These are phyloP conservation scores for Odontarrhena argentea DNA, from an alignment of 345 rosid genomes.

Conservation along the genomic window DNA sequence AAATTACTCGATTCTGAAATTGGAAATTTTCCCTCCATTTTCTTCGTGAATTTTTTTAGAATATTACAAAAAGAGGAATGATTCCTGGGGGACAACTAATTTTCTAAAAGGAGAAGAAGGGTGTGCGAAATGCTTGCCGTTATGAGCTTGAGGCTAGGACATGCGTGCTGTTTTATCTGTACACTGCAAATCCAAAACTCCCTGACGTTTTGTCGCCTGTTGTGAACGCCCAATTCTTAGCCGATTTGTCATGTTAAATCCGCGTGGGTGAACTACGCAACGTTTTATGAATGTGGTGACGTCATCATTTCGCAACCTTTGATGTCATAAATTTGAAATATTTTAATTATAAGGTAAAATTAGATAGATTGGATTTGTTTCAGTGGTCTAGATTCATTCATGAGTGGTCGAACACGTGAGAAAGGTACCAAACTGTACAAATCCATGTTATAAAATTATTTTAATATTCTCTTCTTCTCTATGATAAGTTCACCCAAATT, in stretches of 20 bases:
- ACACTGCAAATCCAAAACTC: not conserved
- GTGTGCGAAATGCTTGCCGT: slow-evolving; percentile 27
- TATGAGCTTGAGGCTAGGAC: not conserved
- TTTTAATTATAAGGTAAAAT: not conserved
- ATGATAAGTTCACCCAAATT: not conserved
- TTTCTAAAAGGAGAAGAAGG: not conserved
- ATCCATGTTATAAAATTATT: slow-evolving; percentile 21
- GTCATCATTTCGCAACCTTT: not conserved
- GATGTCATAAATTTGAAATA: not conserved
- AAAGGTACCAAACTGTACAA: slow-evolving; percentile 16
- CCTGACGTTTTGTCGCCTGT: slow-evolving; percentile 7
- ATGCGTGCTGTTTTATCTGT: slow-evolving; percentile 21
- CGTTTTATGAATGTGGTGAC: not conserved
- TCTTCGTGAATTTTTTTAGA: not conserved
- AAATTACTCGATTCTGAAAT: slow-evolving; percentile 37
- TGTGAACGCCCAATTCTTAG: not conserved
- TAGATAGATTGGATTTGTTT: slow-evolving; percentile 2
- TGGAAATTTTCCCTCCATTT: slow-evolving; percentile 66
- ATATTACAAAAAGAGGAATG: not conserved
- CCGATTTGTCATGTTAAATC: not conserved
- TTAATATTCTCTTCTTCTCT: slow-evolving; percentile 10
- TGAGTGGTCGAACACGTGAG: slow-evolving; percentile 32
- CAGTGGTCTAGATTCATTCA: slow-evolving; percentile 23
- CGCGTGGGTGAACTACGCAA: slow-evolving; percentile 16
- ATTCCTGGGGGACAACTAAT: not conserved